Percentiles rank a stretch among this genome's conserved stretches.
Conservation (phyloP, 495 filamentous ascomycete genomes). For the Cercophora sp. region DNA sequence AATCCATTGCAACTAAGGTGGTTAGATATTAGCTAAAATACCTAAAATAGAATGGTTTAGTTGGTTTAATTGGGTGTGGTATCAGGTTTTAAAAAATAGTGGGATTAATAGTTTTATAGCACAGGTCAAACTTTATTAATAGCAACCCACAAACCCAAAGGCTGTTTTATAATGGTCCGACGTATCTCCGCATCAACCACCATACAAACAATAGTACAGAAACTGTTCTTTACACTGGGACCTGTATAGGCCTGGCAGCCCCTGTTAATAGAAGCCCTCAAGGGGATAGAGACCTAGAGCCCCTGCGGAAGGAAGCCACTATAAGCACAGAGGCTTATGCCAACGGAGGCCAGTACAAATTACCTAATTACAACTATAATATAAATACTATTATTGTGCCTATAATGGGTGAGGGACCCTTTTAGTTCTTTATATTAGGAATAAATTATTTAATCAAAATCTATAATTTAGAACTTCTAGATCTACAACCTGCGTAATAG, state of each 20-base stretch:
- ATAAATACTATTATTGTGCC: not conserved
- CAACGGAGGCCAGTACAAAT: not conserved
- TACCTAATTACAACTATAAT: not conserved
- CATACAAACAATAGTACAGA: not conserved
- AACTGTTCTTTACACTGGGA: not conserved
- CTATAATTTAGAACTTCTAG: too few relatives aligned
- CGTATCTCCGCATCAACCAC: constrained; percentile 1
- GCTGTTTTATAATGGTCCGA: not conserved
- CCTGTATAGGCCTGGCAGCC: not conserved
- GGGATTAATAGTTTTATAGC: constrained; percentile 2
- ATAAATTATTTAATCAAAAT: too few relatives aligned
- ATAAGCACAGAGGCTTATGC: not conserved
- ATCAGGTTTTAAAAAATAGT: not conserved
- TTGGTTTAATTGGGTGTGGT: not conserved
- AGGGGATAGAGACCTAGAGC: too few relatives aligned
- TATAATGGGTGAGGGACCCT: not conserved
- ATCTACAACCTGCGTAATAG: too few relatives aligned
- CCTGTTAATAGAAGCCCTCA: not conserved
- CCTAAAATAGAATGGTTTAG: not conserved
- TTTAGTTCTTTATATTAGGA: too few relatives aligned
- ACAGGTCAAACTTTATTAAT: constrained; percentile 1
- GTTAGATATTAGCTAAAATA: not conserved
- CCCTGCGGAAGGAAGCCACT: not conserved
- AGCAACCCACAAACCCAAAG: constrained; percentile 3
- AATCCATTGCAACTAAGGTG: constrained; percentile 3